These are phyloP conservation scores for Tylopilus vinaceipallidus DNA, from an alignment of 768 basidiomycete species.

Conservation along the genomic window DNA sequence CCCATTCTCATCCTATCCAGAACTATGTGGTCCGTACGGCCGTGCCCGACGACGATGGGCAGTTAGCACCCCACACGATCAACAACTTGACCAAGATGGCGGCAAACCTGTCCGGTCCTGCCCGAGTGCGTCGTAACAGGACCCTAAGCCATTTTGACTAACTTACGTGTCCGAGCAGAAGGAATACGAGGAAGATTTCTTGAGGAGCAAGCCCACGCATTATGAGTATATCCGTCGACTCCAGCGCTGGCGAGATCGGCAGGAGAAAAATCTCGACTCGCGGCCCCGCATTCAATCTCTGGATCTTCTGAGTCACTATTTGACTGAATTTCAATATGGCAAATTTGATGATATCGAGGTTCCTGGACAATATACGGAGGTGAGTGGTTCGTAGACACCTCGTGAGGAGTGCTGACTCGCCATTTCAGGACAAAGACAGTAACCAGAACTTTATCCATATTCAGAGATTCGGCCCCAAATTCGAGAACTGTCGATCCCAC, in stretches of 20 bases:
- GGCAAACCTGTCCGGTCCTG: constrained; percentile 51
- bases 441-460: constrained; percentile 90
- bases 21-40: constrained; percentile 70
- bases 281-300: constrained; percentile 82
- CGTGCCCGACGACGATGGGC: constrained; percentile 64
- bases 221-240: constrained; percentile 86
- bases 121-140: constrained; percentile 46
- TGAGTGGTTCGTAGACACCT: constrained; percentile 29
- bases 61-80: constrained; percentile 53
- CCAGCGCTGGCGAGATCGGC: constrained; percentile 91
- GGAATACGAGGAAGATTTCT: constrained; percentile 90
- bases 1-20: constrained; percentile 34
- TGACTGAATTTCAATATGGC: constrained; percentile 96
- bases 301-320: constrained; percentile 84
- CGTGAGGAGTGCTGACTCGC: constrained; percentile 1
- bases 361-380: constrained; percentile 98
- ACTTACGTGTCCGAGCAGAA: constrained; percentile 44
- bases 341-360: constrained; percentile 98
- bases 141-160: neutral
- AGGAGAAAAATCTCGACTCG: constrained; percentile 79
- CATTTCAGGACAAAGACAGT: constrained; percentile 83
- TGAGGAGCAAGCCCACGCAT: constrained; percentile 72
- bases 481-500: constrained; percentile 85
- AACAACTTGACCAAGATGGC: constrained; percentile 59
- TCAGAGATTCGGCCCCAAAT: constrained; percentile 84